A percentile compares a stretch with the other conserved stretches of the same genome.
Conservation (phyloP, 179 eudicot species). For the Camellia oleifera region DNA sequence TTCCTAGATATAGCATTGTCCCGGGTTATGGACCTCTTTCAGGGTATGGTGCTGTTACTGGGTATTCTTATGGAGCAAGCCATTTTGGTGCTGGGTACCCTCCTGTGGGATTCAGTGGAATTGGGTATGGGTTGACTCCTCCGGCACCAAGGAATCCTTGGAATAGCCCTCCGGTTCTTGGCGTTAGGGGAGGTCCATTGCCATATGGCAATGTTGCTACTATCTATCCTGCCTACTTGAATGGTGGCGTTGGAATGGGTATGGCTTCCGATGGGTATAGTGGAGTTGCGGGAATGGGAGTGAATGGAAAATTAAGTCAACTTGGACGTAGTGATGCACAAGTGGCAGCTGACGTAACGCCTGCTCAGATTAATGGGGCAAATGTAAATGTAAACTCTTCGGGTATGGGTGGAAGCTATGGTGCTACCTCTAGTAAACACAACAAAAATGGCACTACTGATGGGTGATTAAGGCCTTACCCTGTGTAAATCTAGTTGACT, state of each 20-base stretch:
- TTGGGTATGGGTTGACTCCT: conserved; percentile 55
- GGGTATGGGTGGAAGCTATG: conserved; percentile 24
- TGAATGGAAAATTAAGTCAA: conserved; percentile 24
- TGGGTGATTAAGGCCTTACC: conserved; percentile 21
- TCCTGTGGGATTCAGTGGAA: conserved; percentile 36
- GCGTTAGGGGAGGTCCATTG: conserved; percentile 31
- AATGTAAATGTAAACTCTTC: conserved; percentile 27
- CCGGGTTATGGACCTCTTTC: conserved; percentile 36
- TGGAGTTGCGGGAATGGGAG: conserved; percentile 23
- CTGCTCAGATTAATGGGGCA: conserved; percentile 17
- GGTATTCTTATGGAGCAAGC: conserved; percentile 50
- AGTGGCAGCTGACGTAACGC: conserved; percentile 13
- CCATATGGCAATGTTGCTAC: conserved; percentile 35
- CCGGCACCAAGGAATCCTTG: conserved; percentile 39
- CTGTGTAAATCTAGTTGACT: conserved; percentile 42
- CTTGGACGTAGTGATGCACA: conserved; percentile 29
- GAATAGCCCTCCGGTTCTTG: conserved; percentile 33
- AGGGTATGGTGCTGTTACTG: conserved; percentile 36
- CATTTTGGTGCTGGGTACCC: conserved; percentile 45
- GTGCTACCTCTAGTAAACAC: conserved; percentile 31
- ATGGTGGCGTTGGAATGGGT: conserved; percentile 47
- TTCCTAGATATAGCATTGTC: conserved; percentile 30
- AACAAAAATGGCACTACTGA: conserved; percentile 25
- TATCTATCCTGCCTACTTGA: conserved; percentile 39
- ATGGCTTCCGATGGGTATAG: conserved; percentile 27